Base-by-base conservation (phyloP, 208 protist species). In the Acanthamoeba triangularis region DNA sequence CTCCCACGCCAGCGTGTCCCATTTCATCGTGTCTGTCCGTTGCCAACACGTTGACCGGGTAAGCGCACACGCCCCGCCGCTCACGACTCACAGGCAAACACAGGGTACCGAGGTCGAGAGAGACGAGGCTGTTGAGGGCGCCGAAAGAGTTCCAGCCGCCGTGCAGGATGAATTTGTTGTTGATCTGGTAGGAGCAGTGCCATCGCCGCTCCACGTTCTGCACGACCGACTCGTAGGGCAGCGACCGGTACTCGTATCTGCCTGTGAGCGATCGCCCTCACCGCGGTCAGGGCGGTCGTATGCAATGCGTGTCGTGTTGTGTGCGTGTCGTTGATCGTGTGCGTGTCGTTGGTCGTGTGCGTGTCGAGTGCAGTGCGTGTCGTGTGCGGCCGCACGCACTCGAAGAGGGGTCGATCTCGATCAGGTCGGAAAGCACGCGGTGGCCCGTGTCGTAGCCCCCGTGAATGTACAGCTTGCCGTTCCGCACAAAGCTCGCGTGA, bases 401-500 rank as follows among this genome's bases (percentile, higher is more conserved):
- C 6, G 88, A 94, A 10, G 88, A 74, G 23, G 49, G 7, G 44
- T 94, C 88, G n/a, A 94, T 94, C 67, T 72, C 65, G 41, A 80
- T 33, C 30, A 94, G 44, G 67, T 94, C 88, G 10, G 88, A 72
- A 11, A 80, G 63, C 14, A 94, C 88, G 1, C 49, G 28, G 30
- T 80, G 88, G 25, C n/a, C n/a, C 3, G 63, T 59, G 67, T 72
- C 59, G 37, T 94, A 94, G 30, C 88, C 88, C 14, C 88, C 88
- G 44, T 94, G 65, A 25, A 94, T 78, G 88, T 78, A 94, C 61
- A 94, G 88, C 67, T 94, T 94, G 28, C 41, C 63, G 10, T 49
- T 41, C 18, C 67, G 41, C 23, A 94, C 63, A 28, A 94, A 94
- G 35, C 25, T 80, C 14, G 47, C 63, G 49, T 94, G 88, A 6